A percentile compares a stretch with the other conserved stretches of the same genome.
Conservation (phyloP, 805 yeast genomes). For the Kodamaea kaohsiungensis region DNA sequence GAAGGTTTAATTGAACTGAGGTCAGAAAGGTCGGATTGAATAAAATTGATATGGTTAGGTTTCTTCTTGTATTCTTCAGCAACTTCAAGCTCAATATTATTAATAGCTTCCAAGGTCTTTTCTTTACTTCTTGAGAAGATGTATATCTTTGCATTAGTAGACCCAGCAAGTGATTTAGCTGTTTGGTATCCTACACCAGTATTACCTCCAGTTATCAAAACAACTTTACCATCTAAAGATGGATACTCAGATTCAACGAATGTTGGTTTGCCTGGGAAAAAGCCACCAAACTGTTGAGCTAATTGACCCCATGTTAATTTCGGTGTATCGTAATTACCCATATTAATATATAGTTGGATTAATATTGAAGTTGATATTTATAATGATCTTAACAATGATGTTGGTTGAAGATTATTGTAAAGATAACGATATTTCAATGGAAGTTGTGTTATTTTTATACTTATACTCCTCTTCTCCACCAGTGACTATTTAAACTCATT, state of each 20-base stretch:
- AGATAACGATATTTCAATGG: no score
- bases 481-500: no score
- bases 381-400: no score
- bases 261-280: constrained; percentile 17
- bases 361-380: no score
- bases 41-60: constrained; percentile 5
- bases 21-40: constrained; percentile 11
- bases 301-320: not conserved
- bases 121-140: constrained; percentile 34
- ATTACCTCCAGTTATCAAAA: constrained; percentile 41
- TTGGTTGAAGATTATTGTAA: no score
- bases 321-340: not conserved
- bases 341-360: no score
- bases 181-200: constrained; percentile 35
- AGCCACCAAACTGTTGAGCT: not conserved
- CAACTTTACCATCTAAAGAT: constrained; percentile 36
- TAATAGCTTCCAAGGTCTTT: constrained; percentile 32
- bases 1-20: constrained; percentile 15
- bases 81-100: constrained; percentile 22
- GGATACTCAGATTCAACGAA: constrained; percentile 34
- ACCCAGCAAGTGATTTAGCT: constrained; percentile 26
- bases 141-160: constrained; percentile 35
- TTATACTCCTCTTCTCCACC: no score
- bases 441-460: no score
- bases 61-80: constrained; percentile 18